phyloP scores from a whole-genome alignment of 2,329 filamentous ascomycete genomes.

The Phyllosticta paracitricarpa region DNA sequence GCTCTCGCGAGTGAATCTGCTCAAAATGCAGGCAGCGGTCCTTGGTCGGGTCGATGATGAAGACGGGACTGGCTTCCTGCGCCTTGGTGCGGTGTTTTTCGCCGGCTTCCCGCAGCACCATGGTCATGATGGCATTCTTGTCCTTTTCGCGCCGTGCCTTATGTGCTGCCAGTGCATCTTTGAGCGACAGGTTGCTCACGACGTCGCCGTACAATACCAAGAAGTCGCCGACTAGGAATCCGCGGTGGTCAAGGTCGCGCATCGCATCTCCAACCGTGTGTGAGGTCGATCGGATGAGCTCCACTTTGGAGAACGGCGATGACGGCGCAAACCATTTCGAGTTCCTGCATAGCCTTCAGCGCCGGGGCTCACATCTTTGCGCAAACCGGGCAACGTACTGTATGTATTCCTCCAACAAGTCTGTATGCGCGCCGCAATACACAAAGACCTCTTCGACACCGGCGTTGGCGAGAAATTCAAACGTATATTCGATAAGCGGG shows the following conservation, averaged over 20 bases:
- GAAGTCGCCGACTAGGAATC: conserved; percentile 81
- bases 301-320: conserved; percentile 70
- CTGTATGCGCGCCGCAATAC: conserved; percentile 79
- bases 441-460: conserved; percentile 91
- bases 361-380: conserved; percentile 11
- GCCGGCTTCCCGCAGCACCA: conserved; percentile 74
- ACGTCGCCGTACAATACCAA: conserved; percentile 87
- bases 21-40: conserved; percentile 88
- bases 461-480: conserved; percentile 91
- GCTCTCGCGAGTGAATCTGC: conserved; percentile 64
- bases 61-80: conserved; percentile 66
- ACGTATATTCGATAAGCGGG: conserved; percentile 92
- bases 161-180: conserved; percentile 66
- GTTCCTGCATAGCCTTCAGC: conserved; percentile 29
- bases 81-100: conserved; percentile 66
- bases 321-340: conserved; percentile 67
- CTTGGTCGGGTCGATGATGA: conserved; percentile 72
- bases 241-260: conserved; percentile 80
- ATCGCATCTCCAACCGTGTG: conserved; percentile 88
- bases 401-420: conserved; percentile 81
- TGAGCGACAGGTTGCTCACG: conserved; percentile 81
- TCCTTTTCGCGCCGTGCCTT: conserved; percentile 69
- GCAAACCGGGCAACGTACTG: conserved; percentile 31
- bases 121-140: conserved; percentile 96
- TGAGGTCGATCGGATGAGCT: conserved; percentile 79